These are phyloP conservation scores for Malbranchea cinnamomea DNA, from an alignment of 2,329 filamentous ascomycete genomes.

Conservation along the genomic window DNA sequence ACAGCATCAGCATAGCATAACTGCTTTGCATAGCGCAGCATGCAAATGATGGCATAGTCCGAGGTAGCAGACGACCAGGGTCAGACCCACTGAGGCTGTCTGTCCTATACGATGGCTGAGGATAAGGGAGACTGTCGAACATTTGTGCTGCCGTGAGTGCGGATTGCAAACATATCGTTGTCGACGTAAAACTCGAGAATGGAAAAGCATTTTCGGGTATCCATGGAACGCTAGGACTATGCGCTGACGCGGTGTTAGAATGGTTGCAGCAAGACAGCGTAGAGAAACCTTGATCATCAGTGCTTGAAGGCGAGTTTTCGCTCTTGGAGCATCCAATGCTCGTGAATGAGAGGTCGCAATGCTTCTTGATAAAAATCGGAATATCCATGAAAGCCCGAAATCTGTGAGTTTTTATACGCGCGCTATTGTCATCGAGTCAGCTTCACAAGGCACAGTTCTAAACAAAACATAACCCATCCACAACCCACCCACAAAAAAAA, in stretches of 20 bases:
- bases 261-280: constrained; percentile 20
- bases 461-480: too few relatives aligned
- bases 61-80: constrained; percentile 16
- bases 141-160: constrained; percentile 27
- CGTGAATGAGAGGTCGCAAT: constrained; percentile 25
- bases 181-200: constrained; percentile 27
- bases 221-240: constrained; percentile 13
- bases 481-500: constrained; percentile 9
- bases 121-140: constrained; percentile 26
- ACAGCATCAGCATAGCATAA: constrained; percentile 33
- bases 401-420: constrained; percentile 32
- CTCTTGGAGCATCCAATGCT: constrained; percentile 7
- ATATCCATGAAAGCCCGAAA: constrained; percentile 32
- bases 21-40: constrained; percentile 34
- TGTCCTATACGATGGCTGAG: constrained; percentile 16
- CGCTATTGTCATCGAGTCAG: too few relatives aligned
- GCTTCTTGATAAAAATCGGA: constrained; percentile 30
- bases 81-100: constrained; percentile 5
- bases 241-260: constrained; percentile 11
- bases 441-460: too few relatives aligned
- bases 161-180: constrained; percentile 26
- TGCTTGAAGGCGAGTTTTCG: constrained; percentile 1
- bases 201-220: constrained; percentile 20
- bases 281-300: constrained; percentile 13
- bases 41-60: constrained; percentile 33